These are phyloP conservation scores for Aegilops bicornis DNA, from an alignment of 176 grass and related monocot genomes.

Conservation along the genomic window DNA sequence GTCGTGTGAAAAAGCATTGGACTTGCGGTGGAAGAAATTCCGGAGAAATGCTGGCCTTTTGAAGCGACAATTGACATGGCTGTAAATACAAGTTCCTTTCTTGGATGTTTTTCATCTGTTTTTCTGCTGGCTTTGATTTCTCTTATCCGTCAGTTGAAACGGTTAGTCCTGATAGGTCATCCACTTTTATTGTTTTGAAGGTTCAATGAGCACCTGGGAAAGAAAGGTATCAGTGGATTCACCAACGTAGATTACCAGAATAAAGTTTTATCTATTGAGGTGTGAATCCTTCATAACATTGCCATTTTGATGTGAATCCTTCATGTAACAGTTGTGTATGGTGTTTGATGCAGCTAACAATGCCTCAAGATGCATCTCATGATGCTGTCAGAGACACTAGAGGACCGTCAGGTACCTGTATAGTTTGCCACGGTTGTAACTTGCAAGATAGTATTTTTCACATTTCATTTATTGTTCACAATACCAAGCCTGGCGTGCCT, in stretches of 20 bases:
- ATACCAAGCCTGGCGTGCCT: too few species aligned
- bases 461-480: not conserved
- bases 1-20: conserved; percentile 71
- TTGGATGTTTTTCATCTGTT: not conserved
- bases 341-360: conserved; percentile 59
- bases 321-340: conserved; percentile 6
- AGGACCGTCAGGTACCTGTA: conserved; percentile 83
- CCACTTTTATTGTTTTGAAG: conserved; percentile 35
- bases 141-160: not conserved
- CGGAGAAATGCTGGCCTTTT: conserved; percentile 78
- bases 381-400: conserved; percentile 77
- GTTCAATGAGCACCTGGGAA: conserved; percentile 92
- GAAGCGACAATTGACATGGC: conserved; percentile 86
- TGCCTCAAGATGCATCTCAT: conserved; percentile 96
- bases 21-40: conserved; percentile 81
- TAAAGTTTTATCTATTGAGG: conserved; percentile 79
- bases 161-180: conserved; percentile 9
- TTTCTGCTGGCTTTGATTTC: not conserved
- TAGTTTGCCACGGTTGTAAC: not conserved
- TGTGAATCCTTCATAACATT: conserved; percentile 22
- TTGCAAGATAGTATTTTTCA: not conserved
- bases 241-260: conserved; percentile 79
- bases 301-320: not conserved
- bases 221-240: conserved; percentile 86
- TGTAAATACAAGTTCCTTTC: conserved; percentile 51